Evolutionary conservation across 2,329 filamentous ascomycete species (phyloP), one percentile per base, ranked within the genome.

Genomic region (Seiridium cupressi): DNA sequence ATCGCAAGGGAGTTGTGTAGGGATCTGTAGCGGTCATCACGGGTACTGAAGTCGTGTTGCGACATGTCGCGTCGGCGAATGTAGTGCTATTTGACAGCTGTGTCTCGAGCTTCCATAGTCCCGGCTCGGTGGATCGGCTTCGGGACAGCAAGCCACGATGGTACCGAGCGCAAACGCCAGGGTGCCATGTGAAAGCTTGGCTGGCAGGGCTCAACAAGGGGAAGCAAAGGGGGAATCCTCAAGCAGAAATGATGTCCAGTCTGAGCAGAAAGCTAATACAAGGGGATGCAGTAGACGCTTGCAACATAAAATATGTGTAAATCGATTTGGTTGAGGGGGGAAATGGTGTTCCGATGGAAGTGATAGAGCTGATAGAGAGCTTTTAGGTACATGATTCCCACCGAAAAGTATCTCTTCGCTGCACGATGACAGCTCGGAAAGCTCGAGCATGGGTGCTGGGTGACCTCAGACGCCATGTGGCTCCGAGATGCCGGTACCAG

Each of bases 401-500:
- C 18, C 18, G 18, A 26, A 26, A 26, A 26, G 18, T 26, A 26
- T 26, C 18, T 48, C 46, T n/a, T 7, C 11, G 46, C 46, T 48
- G 46, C 46, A 18, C 46, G 46, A 18, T 48, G 46, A 48, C 46
- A 48, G 46, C 46, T 48, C 31, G 26, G 13, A 49, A 49, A 26
- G 18, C 38, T 55, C 31, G 40, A 32, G 53, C 26, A 42, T 26
- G n/a, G 40, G 26, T 26, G 18, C 34, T n/a, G n/a, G 6, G 44
- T 46, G 36, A 35, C 13, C n/a, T 42, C 18, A 44, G n/a, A 34
- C 10, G 13, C 35, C 26, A 32, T 47, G 42, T 11, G 42, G 5
- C 13, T 47, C 54, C 54, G 51, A 55, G 26, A 44, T 57, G 54
- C 54, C 55, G 44, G 63, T 64, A 63, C 63, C 64, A 36, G 35